A percentile compares a stretch with the other conserved stretches of the same genome.
Evolutionary conservation across 495 filamentous ascomycete genomes (phyloP).

Genomic region (Patellaria atrata): DNA sequence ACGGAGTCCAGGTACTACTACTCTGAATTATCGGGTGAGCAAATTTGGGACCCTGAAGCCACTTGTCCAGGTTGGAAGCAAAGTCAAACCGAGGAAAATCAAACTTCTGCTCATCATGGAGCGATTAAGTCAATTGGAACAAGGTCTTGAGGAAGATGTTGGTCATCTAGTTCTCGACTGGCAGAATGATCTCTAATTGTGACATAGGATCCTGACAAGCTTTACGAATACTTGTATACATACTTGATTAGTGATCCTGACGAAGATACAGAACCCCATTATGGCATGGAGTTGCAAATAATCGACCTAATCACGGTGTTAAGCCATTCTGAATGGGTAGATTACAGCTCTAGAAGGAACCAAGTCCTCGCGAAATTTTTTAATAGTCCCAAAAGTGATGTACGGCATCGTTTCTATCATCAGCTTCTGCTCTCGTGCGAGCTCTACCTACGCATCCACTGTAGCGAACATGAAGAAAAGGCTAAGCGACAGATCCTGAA

Average conservation of each 20-base stretch:
- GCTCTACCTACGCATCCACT: conserved; percentile 47
- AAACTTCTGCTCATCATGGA: conserved; percentile 38
- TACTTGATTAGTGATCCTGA: conserved; percentile 32
- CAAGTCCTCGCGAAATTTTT: conserved; percentile 54
- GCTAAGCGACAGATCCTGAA: conserved; percentile 41
- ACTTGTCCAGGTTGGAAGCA: conserved; percentile 36
- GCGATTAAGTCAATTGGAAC: conserved; percentile 40
- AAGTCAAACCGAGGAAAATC: conserved; percentile 38
- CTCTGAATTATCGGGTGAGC: conserved; percentile 43
- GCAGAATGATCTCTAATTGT: conserved; percentile 11
- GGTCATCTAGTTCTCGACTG: conserved; percentile 22
- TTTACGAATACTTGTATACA: conserved; percentile 27
- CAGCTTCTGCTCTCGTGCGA: conserved; percentile 56
- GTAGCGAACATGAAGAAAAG: conserved; percentile 34
- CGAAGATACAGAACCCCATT: conserved; percentile 27
- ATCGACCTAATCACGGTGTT: conserved; percentile 50
- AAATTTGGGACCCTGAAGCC: conserved; percentile 33
- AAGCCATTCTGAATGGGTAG: conserved; percentile 48
- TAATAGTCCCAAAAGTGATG: conserved; percentile 33
- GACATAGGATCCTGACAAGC: conserved; percentile 21
- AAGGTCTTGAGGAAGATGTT: conserved; percentile 41
- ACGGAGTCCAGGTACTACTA: conserved; percentile 42
- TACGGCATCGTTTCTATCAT: conserved; percentile 50
- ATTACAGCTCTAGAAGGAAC: conserved; percentile 47
- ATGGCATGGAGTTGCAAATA: conserved; percentile 51